A percentile compares a stretch with the other conserved stretches of the same genome.
Evolutionary conservation across 169 alveolate species (phyloP).

Genomic region (Eimeria sp.): DNA sequence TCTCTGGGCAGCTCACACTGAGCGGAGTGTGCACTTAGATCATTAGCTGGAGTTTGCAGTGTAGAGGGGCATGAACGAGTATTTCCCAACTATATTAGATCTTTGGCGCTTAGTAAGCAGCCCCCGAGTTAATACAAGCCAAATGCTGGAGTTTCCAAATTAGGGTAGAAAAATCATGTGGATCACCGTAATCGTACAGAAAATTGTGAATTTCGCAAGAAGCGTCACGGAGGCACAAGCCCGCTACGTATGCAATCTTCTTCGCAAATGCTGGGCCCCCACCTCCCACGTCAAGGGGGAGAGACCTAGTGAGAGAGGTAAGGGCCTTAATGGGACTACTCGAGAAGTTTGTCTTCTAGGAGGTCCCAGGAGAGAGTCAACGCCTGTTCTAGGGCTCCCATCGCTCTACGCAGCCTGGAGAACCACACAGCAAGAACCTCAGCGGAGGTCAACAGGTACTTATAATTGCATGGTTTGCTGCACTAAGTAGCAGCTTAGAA

Average conservation of each 20-base stretch:
- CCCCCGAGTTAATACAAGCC: background rate
- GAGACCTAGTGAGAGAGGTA: background rate
- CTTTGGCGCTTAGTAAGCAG: background rate
- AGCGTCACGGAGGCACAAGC: background rate
- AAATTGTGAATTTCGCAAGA: background rate
- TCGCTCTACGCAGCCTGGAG: constrained; percentile 68
- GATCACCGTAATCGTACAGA: background rate
- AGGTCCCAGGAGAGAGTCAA: constrained; percentile 29
- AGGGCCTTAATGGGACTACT: background rate
- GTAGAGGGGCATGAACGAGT: background rate
- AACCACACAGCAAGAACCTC: background rate
- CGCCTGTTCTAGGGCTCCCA: constrained; percentile 76
- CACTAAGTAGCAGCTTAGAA: background rate
- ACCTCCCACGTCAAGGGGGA: background rate
- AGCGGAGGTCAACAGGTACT: background rate
- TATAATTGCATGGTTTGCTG: background rate
- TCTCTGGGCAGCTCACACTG: background rate
- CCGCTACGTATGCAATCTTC: background rate
- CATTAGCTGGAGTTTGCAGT: background rate
- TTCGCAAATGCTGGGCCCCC: background rate
- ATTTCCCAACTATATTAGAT: background rate
- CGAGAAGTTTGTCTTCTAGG: constrained; percentile 12
- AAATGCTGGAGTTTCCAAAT: background rate
- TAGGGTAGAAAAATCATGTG: background rate
- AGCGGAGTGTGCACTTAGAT: background rate